Base-by-base conservation (phyloP, 2,329 filamentous ascomycete genomes). In the Colletotrichum somersetense region DNA sequence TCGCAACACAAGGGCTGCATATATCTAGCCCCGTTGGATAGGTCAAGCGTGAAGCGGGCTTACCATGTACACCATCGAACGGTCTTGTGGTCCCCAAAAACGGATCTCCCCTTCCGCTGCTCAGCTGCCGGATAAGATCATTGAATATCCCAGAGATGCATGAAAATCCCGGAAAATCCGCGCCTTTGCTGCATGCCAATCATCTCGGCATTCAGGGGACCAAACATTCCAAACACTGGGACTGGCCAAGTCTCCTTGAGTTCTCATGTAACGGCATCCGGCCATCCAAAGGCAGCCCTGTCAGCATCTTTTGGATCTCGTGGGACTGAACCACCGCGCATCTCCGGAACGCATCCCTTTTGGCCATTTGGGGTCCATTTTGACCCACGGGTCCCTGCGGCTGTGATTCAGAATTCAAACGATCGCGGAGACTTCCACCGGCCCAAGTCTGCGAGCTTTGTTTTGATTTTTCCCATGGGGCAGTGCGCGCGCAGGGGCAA, bases 271-370 rank as follows among this genome's bases (percentile, higher is more conserved):
- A 69, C 69, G 69, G 66, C 66, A 42, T 64, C 66, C 68, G 68
- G 44, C 64, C 66, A 55, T 59, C 53, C 65, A 18, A 72, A 64
- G 38, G 40, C 38, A 40, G n/a, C 44, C 26, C 50, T 46, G 33
- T 53, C 50, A 52, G 65, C 69, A 59, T 72, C 66, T 69, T 72
- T 72, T 64, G 67, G 66, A 44, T 59, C 35, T 69, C 69, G 57
- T 61, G 69, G 66, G n/a, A 59, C 59, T 53, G 33, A 68, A 53
- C 58, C 58, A 35, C 58, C 50, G 64, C 35, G 35, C 35, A 35
- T 35, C 35, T 10, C 26, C 20, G 44, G 59, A 33, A 48, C 16
- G 16, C 26, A 52, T 6, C 23, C 42, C 44, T 56, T 62, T 40
- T 50, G 33, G 12, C 38, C 33, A 23, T 58, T 68, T 46, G 18